Base-by-base conservation (phyloP, 2,329 filamentous ascomycete genomes). In the Colletotrichum zoysiae region DNA sequence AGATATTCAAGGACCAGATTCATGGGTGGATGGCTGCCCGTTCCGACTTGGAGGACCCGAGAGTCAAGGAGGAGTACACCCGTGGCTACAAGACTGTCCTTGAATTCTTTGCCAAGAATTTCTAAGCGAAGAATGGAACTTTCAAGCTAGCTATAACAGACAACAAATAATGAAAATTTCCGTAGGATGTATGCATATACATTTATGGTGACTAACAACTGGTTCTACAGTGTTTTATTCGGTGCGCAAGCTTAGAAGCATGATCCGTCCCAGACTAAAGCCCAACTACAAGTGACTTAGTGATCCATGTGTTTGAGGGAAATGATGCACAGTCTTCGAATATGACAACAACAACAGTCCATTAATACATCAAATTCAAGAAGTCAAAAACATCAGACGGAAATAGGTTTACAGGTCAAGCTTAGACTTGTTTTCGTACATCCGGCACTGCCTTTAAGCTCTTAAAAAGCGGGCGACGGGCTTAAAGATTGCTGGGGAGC, bases 21-120 rank as follows among this genome's bases (percentile, higher is more conserved):
- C 91, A 93, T 80, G 91, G 91, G 56, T 93, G 91, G 90, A 93
- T 93, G 91, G 90, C 89, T 1, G 91, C 91, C 1, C 86, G 91
- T 35, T 85, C 87, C 0, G 82, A 92, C 76, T 81, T 93, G 40
- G 83, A 85, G 44, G 83, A 91, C 58, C 81, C 84, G 60, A 85
- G 84, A 53, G 87, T 89, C 77, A 88, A 87, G 79, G 86, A 87
- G 74, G 91, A 91, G 82, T 91, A 90, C 74, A 83, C 84, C 58
- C 86, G 90, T 58, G 89, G 88, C 3, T 92, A 89, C 81, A 85
- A 88, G 83, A 87, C 85, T 20, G 82, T 91, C 26, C 77, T 91
- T 51, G 80, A 84, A 58, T 92, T 91, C 81, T 88, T 91, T 74
- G 80, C 81, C 60, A 84, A 89, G 81, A 81, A 90, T 77, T 76